Evolutionary conservation across 768 basidiomycete genomes (phyloP).

Genomic region (Phlebiopsis gigantea): DNA sequence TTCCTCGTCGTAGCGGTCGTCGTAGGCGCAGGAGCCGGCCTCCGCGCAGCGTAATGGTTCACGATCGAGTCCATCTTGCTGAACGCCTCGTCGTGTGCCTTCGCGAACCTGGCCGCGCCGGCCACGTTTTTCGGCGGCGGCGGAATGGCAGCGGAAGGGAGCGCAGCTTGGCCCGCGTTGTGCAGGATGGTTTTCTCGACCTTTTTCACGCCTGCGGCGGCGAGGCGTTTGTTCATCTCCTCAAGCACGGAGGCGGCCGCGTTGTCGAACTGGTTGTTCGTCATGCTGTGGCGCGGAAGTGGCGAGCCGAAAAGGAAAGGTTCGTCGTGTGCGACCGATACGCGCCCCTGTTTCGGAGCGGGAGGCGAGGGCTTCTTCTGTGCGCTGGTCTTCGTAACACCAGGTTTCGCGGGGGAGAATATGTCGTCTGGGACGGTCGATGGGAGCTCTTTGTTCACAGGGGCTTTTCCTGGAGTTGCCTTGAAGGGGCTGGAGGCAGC

Average conservation of each 20-base stretch:
- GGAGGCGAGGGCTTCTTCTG: neutral
- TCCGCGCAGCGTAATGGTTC: slow-evolving; percentile 42
- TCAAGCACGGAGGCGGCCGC: slow-evolving; percentile 69
- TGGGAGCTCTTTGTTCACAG: slow-evolving; percentile 19
- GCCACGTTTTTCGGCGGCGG: neutral
- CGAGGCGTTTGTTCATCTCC: slow-evolving; percentile 77
- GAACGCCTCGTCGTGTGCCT: slow-evolving; percentile 60
- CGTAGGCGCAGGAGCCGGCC: slow-evolving; percentile 15
- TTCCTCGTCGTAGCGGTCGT: slow-evolving; percentile 25
- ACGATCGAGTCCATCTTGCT: slow-evolving; percentile 75
- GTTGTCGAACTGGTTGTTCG: slow-evolving; percentile 59
- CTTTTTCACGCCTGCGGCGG: slow-evolving; percentile 47
- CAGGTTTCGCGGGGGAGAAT: slow-evolving; percentile 34
- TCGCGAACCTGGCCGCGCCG: slow-evolving; percentile 38
- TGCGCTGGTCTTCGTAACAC: neutral
- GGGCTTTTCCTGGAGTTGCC: slow-evolving; percentile 16
- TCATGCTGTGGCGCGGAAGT: slow-evolving; percentile 53
- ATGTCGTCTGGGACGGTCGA: slow-evolving; percentile 33
- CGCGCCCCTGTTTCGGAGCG: neutral
- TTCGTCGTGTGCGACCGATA: slow-evolving; percentile 27
- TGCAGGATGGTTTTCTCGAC: slow-evolving; percentile 42
- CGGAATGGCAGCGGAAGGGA: neutral
- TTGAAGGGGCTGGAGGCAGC: slow-evolving; percentile 7
- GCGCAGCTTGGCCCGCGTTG: slow-evolving; percentile 16
- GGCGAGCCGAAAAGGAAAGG: slow-evolving; percentile 81